phyloP scores from a whole-genome alignment of 805 yeast genomes.

The Maudiozyma pseudohumilis region DNA sequence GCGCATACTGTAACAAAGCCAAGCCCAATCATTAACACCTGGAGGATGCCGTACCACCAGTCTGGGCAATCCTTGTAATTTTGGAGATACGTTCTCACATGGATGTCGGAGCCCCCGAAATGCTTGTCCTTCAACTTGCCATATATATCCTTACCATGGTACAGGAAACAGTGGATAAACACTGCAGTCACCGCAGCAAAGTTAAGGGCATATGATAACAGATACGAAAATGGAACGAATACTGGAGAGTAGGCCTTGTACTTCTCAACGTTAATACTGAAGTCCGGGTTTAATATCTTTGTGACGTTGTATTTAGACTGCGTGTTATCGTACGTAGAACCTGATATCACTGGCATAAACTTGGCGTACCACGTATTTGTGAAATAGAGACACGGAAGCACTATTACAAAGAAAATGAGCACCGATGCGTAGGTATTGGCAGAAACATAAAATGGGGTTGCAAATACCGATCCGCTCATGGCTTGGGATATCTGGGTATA shows the following conservation, averaged over 20 bases:
- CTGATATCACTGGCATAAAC: constrained; percentile 42
- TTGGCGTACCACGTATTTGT: constrained; percentile 49
- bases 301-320: constrained; percentile 39
- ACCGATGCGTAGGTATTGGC: constrained; percentile 36
- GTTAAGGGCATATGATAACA: constrained; percentile 45
- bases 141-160: constrained; percentile 47
- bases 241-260: constrained; percentile 49
- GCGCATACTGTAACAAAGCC: constrained; percentile 28
- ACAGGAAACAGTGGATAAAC: constrained; percentile 45
- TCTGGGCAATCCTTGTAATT: constrained; percentile 63
- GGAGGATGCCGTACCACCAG: constrained; percentile 47
- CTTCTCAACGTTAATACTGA: constrained; percentile 34
- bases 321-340: constrained; percentile 33
- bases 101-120: constrained; percentile 38
- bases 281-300: constrained; percentile 36
- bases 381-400: constrained; percentile 41
- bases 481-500: constrained; percentile 46
- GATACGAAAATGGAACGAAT: constrained; percentile 48
- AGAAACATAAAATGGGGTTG: constrained; percentile 39
- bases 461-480: constrained; percentile 47
- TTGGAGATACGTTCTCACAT: constrained; percentile 40
- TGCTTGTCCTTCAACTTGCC: constrained; percentile 31
- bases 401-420: constrained; percentile 41
- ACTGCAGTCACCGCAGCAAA: constrained; percentile 59
- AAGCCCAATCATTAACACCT: constrained; percentile 20